These are phyloP conservation scores for Ilex asprella DNA, from an alignment of 257 asterid species.

Conservation along the genomic window DNA sequence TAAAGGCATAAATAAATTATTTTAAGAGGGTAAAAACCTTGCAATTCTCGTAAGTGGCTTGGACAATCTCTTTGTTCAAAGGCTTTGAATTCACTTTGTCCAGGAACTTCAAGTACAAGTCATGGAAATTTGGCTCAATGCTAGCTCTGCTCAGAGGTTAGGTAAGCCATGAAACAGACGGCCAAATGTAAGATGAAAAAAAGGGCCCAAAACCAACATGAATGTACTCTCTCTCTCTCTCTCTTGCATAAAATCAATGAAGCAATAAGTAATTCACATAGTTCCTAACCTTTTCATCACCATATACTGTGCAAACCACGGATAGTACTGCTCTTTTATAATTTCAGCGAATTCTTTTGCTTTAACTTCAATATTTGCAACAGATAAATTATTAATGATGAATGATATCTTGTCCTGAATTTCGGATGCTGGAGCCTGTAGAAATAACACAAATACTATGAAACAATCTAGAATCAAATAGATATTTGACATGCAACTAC, in stretches of 20 bases:
- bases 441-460: constrained; percentile 4
- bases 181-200: background rate
- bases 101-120: constrained; percentile 88
- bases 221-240: no score
- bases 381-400: constrained; percentile 74
- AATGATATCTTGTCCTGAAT: constrained; percentile 92
- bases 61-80: constrained; percentile 64
- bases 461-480: constrained; percentile 7
- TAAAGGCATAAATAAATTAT: background rate
- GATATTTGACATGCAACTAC: no score
- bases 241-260: no score
- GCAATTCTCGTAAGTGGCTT: constrained; percentile 97
- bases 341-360: constrained; percentile 79
- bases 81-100: constrained; percentile 80
- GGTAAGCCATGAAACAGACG: constrained; percentile 1
- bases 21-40: constrained; percentile 42
- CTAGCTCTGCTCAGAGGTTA: constrained; percentile 68
- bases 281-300: constrained; percentile 84
- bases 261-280: background rate
- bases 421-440: constrained; percentile 92
- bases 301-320: constrained; percentile 98
- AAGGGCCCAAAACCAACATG: background rate
- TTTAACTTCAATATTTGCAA: constrained; percentile 78
- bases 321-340: constrained; percentile 65
- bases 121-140: constrained; percentile 95